These are phyloP conservation scores for Saksenaea oblongispora DNA, from an alignment of 371 early-diverging fungal genomes.

Conservation along the genomic window DNA sequence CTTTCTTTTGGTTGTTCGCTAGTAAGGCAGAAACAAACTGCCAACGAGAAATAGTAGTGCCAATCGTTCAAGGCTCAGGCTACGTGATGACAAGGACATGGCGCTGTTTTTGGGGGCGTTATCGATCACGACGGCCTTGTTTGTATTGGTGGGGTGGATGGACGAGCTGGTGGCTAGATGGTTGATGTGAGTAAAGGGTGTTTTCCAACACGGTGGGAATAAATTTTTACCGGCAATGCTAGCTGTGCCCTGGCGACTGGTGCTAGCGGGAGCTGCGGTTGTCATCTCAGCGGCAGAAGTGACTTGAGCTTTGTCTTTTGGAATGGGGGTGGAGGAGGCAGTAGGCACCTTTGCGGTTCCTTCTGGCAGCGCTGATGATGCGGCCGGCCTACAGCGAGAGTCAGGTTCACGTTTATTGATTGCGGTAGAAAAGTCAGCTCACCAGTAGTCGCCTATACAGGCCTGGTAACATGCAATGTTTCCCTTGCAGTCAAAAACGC, in stretches of 20 bases:
- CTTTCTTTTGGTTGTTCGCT: no score
- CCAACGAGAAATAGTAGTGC: no score
- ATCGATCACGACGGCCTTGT: no score
- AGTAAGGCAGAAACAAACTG: no score
- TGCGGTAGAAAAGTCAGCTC: not conserved
- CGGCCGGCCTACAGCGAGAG: conserved; percentile 12
- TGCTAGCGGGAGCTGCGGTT: not conserved
- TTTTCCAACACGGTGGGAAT: no score
- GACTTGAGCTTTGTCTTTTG: not conserved
- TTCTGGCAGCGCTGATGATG: not conserved
- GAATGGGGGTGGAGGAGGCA: not conserved
- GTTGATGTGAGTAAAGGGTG: no score
- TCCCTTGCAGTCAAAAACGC: conserved; percentile 21
- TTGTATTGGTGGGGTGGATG: no score
- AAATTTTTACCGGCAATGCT: not conserved
- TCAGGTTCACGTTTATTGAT: not conserved
- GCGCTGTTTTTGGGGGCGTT: no score
- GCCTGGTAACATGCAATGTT: conserved; percentile 13
- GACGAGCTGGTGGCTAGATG: no score
- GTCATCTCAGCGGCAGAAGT: not conserved
- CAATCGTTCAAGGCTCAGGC: no score
- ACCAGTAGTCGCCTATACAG: conserved; percentile 23
- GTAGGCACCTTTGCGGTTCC: not conserved
- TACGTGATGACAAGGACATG: no score
- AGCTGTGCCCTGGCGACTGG: not conserved